These are phyloP conservation scores for Apiotrichum gamsii DNA, from an alignment of 1,284 basidiomycete genomes.

Conservation along the genomic window DNA sequence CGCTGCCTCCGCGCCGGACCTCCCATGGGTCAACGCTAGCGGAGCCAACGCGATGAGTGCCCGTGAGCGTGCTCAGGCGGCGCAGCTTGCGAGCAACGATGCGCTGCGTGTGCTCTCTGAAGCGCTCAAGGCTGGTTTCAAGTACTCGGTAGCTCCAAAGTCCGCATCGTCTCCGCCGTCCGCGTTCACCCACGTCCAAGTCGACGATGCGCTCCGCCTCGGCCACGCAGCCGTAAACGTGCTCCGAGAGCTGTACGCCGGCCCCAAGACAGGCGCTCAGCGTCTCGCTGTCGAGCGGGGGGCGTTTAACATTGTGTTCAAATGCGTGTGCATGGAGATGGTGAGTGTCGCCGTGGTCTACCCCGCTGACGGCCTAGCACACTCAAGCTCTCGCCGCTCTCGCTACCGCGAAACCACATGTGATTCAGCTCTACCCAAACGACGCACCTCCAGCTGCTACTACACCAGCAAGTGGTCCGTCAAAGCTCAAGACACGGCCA, in stretches of 20 bases:
- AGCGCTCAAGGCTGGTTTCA: constrained; percentile 4
- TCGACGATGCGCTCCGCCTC: constrained; percentile 4
- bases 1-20: not conserved
- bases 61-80: constrained; percentile 12
- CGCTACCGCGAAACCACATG: constrained; percentile 10
- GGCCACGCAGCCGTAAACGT: constrained; percentile 16
- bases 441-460: too few relatives aligned
- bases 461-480: too few relatives aligned
- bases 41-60: not conserved
- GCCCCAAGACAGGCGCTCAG: constrained; percentile 13
- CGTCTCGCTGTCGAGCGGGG: constrained; percentile 30
- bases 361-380: constrained; percentile 18
- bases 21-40: constrained; percentile 10
- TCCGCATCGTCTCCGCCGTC: not conserved
- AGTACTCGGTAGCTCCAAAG: not conserved
- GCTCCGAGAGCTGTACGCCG: constrained; percentile 20
- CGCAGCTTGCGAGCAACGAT: constrained; percentile 8
- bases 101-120: constrained; percentile 3
- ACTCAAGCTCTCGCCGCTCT: constrained; percentile 20
- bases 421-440: constrained; percentile 23
- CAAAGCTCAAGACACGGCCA: not conserved
- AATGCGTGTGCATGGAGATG: constrained; percentile 25
- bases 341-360: too few relatives aligned
- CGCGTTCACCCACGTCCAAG: not conserved
- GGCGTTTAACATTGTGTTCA: constrained; percentile 16